Evolutionary conservation across 768 basidiomycete genomes (phyloP).

Genomic region (Postia placenta): DNA sequence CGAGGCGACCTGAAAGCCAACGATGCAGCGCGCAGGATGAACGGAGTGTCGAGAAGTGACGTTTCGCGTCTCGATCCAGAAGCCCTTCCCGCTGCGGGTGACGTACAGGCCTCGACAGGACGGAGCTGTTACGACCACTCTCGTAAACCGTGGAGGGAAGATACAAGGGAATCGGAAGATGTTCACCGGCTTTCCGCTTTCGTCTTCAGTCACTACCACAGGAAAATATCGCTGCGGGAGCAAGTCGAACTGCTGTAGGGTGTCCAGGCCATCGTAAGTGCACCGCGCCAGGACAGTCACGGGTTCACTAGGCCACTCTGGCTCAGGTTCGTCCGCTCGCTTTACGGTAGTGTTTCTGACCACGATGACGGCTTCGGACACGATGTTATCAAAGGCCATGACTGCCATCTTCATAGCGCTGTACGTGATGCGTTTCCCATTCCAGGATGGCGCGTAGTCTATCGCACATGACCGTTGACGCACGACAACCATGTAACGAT

Average conservation of each 20-base stretch:
- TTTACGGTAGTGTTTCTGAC: conserved; percentile 11
- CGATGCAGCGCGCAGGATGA: conserved; percentile 26
- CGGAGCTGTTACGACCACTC: conserved; percentile 20
- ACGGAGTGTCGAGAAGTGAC: conserved; percentile 19
- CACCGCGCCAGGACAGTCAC: conserved; percentile 26
- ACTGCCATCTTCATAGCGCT: background rate
- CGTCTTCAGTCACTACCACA: conserved; percentile 3
- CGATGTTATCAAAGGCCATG: conserved; percentile 16
- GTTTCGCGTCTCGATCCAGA: conserved; percentile 31
- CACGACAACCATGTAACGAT: conserved; percentile 22
- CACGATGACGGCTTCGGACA: conserved; percentile 23
- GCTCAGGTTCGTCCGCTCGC: conserved; percentile 14
- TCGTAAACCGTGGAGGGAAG: conserved; percentile 19
- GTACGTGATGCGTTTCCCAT: conserved; percentile 8
- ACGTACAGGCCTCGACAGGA: conserved; percentile 22
- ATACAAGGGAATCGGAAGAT: conserved; percentile 19
- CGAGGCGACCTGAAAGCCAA: conserved; percentile 24
- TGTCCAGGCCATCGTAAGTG: conserved; percentile 18
- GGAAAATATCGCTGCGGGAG: conserved; percentile 22
- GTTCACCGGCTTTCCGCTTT: background rate
- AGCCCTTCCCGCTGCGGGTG: conserved; percentile 28
- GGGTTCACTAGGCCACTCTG: conserved; percentile 25
- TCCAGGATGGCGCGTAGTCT: conserved; percentile 14
- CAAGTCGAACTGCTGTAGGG: conserved; percentile 25
- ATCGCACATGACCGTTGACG: conserved; percentile 22